Conservation (phyloP, 345 rosid species). For the Moringa oleifera region DNA sequence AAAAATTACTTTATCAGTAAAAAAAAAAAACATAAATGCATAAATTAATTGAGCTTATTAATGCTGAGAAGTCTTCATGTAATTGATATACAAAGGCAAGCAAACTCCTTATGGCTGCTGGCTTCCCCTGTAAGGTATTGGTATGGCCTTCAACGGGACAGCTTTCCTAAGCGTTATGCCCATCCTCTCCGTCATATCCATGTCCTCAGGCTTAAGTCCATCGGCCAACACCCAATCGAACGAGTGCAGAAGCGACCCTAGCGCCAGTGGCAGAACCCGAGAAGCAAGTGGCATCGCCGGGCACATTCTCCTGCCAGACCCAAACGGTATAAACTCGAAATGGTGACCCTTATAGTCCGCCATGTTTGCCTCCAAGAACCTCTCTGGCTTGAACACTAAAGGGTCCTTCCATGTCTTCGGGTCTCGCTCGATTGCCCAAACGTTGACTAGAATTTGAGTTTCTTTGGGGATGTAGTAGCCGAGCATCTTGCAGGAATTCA, state of each 20-base stretch:
- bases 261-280: constrained; percentile 51
- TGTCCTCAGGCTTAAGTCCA: constrained; percentile 36
- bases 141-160: constrained; percentile 54
- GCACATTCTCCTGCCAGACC: constrained; percentile 84
- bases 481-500: constrained; percentile 47
- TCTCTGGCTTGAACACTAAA: constrained; percentile 52
- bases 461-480: constrained; percentile 60
- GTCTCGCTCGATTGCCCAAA: constrained; percentile 64
- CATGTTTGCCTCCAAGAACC: constrained; percentile 38
- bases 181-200: constrained; percentile 69
- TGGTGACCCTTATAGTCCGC: constrained; percentile 60
- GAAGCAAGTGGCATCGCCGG: constrained; percentile 70
- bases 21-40: no score
- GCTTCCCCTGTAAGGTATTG: constrained; percentile 30
- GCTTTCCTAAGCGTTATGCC: constrained; percentile 60
- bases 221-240: constrained; percentile 58
- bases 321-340: constrained; percentile 72
- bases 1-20: no score
- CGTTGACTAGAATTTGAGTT: constrained; percentile 70
- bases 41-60: no score
- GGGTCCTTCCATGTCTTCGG: constrained; percentile 59
- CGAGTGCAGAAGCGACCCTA: constrained; percentile 53
- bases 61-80: no score
- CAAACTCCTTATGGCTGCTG: no score
- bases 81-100: no score